Evolutionary conservation across 2,329 filamentous ascomycete species (phyloP).

Genomic region (Sporothrix pallida): DNA sequence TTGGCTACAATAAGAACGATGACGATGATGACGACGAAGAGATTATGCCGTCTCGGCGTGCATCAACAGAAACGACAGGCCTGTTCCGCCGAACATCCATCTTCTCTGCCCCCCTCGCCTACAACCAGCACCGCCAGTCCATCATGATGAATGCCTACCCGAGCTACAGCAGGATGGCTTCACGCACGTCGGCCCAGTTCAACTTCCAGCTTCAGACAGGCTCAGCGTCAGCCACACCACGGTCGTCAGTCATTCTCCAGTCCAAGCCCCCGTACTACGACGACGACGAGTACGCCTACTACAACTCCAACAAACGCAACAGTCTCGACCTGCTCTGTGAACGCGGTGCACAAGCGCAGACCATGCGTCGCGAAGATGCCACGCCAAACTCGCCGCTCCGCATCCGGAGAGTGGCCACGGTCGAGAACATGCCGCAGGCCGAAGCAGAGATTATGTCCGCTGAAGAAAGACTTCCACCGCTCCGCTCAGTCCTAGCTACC

Average conservation of each 20-base stretch:
- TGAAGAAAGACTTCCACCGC: conserved; percentile 38
- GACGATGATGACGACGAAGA: neutral
- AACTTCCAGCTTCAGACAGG: neutral
- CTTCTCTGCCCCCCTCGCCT: conserved; percentile 28
- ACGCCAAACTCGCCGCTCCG: conserved; percentile 4
- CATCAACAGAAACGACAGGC: neutral
- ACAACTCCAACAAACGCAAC: neutral
- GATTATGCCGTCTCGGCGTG: neutral
- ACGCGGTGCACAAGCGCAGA: conserved; percentile 32
- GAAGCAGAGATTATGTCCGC: neutral
- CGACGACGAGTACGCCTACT: neutral
- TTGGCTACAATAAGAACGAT: neutral
- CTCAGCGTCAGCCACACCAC: neutral
- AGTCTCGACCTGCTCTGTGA: conserved; percentile 33
- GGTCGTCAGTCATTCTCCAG: neutral
- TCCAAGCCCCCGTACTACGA: neutral
- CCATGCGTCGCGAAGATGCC: conserved; percentile 24
- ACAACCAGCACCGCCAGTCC: conserved; percentile 23
- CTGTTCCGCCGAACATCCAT: conserved; percentile 21
- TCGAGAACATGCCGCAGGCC: neutral
- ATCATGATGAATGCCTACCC: conserved; percentile 16
- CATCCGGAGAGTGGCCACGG: neutral
- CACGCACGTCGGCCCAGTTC: neutral
- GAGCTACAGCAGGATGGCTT: neutral
- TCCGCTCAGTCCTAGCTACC: conserved; percentile 67